Base-by-base conservation (phyloP, 116 monocot genomes). In the Dioscorea cayenensis region DNA sequence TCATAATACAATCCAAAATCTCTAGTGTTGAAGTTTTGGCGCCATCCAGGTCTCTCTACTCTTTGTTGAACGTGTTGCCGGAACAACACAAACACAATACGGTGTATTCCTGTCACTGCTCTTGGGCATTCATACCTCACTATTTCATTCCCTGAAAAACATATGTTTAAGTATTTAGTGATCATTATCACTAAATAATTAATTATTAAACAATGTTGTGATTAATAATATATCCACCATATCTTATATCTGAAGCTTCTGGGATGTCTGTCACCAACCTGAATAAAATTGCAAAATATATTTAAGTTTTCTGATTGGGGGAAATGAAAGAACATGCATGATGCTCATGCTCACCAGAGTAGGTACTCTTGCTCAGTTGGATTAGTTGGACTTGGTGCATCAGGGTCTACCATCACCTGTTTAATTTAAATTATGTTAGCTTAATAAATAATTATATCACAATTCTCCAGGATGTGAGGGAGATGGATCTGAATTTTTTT, bases 391-490 rank as follows among this genome's bases (percentile, higher is more conserved):
- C 38, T 68, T 68, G 68, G 43, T 49, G 68, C 68, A 49, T 68
- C 68, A 18, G 68, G 68, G 43, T 68, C 68, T 21, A 68, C 48
- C 68, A 68, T 68, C 8, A 68, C 68, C 68, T 68, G 38, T 5
- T 59, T 0, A 14, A 38, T 38, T 38, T 10, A 43, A 43, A 43
- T 43, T 43, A 43, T 43, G 43, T 43, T 0, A 43, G 43, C 4
- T 43, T 32, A 32, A 43, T 43, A 43, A 43, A 43, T 43, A 43
- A 43, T 43, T 43, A 43, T 9, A 43, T 12, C 43, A 43, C 43
- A 43, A 43, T 43, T 43, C 43, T 43, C 43, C 3, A 43, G 29
- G 2, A 32, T 32, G 32, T 3, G 32, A 32, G 32, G 32, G 2
- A 32, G 1, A 0, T 25, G 25, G 25, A 25, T 25, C n/a, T n/a